These are phyloP conservation scores for Wickerhamomyces subpelliculosus DNA, from an alignment of 805 yeast species.

Conservation along the genomic window DNA sequence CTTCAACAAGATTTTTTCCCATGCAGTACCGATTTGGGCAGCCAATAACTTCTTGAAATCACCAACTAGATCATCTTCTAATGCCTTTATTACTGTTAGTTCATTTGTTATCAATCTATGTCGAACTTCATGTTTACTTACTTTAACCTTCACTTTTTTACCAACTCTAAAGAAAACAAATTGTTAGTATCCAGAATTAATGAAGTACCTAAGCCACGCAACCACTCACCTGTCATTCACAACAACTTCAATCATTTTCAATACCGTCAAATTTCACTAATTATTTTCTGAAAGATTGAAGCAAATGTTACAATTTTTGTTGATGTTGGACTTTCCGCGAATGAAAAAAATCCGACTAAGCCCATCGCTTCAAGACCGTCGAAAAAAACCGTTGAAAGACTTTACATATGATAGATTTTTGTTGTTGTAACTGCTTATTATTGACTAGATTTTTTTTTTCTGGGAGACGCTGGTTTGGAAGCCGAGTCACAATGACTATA, in stretches of 20 bases:
- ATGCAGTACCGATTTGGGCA: conserved; percentile 73
- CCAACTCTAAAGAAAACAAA: conserved; percentile 51
- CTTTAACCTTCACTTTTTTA: conserved; percentile 76
- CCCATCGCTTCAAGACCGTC: neutral
- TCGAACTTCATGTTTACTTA: conserved; percentile 4
- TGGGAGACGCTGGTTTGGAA: no score
- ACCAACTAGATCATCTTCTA: conserved; percentile 78
- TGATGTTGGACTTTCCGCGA: no score
- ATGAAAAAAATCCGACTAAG: neutral
- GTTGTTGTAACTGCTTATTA: no score
- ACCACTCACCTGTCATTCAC: conserved; percentile 57
- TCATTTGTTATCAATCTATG: no score
- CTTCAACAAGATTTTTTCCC: conserved; percentile 59
- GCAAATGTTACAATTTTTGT: no score
- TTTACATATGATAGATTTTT: no score
- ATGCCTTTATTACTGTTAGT: conserved; percentile 34
- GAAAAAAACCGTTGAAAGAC: neutral
- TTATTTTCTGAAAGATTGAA: no score
- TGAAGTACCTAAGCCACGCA: neutral
- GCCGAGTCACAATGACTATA: no score
- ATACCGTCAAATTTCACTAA: no score
- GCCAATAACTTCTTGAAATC: conserved; percentile 84
- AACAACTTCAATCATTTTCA: conserved; percentile 57
- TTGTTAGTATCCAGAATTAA: conserved; percentile 7
- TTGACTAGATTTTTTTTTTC: no score